Base-by-base conservation (phyloP, 768 basidiomycete species). In the Royoungia palumana region DNA sequence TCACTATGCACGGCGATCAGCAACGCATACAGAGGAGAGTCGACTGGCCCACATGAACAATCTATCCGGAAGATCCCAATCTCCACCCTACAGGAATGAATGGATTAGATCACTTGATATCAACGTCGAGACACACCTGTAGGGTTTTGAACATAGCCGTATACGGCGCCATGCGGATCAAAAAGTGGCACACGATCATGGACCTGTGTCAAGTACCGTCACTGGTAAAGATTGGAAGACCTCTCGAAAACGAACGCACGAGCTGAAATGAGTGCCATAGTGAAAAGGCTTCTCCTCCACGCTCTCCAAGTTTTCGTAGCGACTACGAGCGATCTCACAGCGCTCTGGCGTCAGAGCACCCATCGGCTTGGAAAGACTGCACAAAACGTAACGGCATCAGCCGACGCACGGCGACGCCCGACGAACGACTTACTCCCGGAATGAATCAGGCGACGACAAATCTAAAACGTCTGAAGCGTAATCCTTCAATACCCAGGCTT, bases 131-230 rank as follows among this genome's bases (percentile, higher is more conserved):
- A 38, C 71, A 51, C 44, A 78, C 80, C 72, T 83, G 82, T 27
- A 96, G 68, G 3, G 89, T 91, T 70, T 94, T 91, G 76, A 94
- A 97, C 86, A 95, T 94, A 61, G 87, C 83, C 21, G 93, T 94
- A 64, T 88, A 97, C 0, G 94, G 94, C 13, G 86, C 82, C 58
- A 94, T 71, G 19, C 94, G 79, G 46, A 97, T 94, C 57, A 95
- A 70, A 71, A 89, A 96, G 57, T 95, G 93, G 71, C 92, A 94
- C 38, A 94, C 89, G 50, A 93, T 95, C 94, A 96, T 96, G 3
- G 92, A 94, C 48, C 66, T 67, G 39, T 28, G 34, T 32, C 8
- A 42, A 38, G 17, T 2, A 39, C 0, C 11, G 36, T 62, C 9
- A 64, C 4, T 35, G 30, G 19, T 10, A 19, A 35, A 19, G 39